Percentiles rank a stretch among this genome's conserved stretches.
Conservation (phyloP, 441 rosid species). For the Daphne laureola region DNA sequence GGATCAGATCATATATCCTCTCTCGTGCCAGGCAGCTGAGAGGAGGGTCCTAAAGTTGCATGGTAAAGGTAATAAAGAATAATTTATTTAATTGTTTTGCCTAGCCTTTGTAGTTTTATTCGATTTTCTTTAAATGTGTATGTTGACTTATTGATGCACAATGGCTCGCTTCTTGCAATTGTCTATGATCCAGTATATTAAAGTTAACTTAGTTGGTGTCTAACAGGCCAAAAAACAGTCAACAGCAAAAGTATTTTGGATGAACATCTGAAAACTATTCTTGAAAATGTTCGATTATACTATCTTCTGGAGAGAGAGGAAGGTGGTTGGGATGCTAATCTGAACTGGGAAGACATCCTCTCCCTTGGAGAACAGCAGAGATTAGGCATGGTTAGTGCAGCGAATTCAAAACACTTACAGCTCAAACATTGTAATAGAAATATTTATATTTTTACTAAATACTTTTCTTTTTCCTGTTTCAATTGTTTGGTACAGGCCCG, state of each 20-base stretch:
- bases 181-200: background rate
- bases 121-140: constrained; percentile 4
- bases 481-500: constrained; percentile 59
- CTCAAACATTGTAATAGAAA: background rate
- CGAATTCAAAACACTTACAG: constrained; percentile 4
- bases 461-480: constrained; percentile 1
- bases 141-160: background rate
- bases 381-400: constrained; percentile 78
- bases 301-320: constrained; percentile 91
- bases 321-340: constrained; percentile 81
- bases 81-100: constrained; percentile 4
- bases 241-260: constrained; percentile 47
- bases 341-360: constrained; percentile 89
- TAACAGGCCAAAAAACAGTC: constrained; percentile 36
- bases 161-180: background rate
- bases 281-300: constrained; percentile 77
- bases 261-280: constrained; percentile 52
- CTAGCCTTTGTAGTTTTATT: constrained; percentile 11
- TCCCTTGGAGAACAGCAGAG: constrained; percentile 99
- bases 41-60: constrained; percentile 36
- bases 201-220: constrained; percentile 8
- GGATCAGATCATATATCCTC: constrained; percentile 98
- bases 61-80: constrained; percentile 43
- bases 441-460: background rate
- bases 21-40: constrained; percentile 82